Base-by-base conservation (phyloP, 139 green algal species). In the Tetradesmus obliquus region DNA sequence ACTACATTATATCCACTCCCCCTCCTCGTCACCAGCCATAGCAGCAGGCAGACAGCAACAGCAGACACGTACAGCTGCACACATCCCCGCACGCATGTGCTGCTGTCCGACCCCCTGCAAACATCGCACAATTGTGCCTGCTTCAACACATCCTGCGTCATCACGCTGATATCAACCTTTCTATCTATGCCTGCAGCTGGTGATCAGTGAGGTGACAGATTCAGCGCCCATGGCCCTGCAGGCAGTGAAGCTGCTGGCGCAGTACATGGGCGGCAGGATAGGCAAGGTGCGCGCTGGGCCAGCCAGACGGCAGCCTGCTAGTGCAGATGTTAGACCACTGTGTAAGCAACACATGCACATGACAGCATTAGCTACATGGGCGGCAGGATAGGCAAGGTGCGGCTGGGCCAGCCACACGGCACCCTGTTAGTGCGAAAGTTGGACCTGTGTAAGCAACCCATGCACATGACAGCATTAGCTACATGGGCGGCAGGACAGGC, bases 191-290 rank as follows among this genome's bases (percentile, higher is more conserved):
- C 58, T 87, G 91, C 97, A 99, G 98, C 87, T 99, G 53, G 98
- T 99, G 4, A 96, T 99, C 54, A 96, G 94, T 71, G 98, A 99
- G 80, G 97, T 99, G 84, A 87, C 55, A 0, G 84, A 96, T n/a
- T 93, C 94, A 9, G 93, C 97, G 3, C 91, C 98, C 1, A 97
- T 95, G 51, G 94, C 95, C 0, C 93, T 99, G 74, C 96, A 97
- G 69, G 98, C 98, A 9, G 97, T 99, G 17, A 98, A 98, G 92
- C 93, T 98, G 17, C 95, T 99, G 53, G 98, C 98, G 1, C 91
- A 96, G 81, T 99, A 99, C 89, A 86, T 95, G 5, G 94, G 94
- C 0, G 90, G 93, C 13, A 92, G 92, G 53, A 88, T 95, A 83
- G 51, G 82, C 87, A 96, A 97, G 94, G 96, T 96, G 81, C 81